Evolutionary conservation across 768 basidiomycete genomes (phyloP).

Genomic region (Boletus subcaerulescens): DNA sequence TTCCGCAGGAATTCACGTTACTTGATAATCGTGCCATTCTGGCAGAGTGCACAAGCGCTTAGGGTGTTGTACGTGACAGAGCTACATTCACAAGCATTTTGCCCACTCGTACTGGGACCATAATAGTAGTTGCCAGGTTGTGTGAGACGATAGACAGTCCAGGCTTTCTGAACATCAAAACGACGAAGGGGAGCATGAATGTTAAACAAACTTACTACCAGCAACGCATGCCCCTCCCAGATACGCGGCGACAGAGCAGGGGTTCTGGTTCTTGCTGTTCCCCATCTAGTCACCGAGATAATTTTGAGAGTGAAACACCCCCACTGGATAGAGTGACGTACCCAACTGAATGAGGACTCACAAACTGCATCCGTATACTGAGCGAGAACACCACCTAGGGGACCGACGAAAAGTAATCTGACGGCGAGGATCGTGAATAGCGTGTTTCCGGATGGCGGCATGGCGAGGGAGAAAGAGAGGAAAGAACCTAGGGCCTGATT

Average conservation of each 20-base stretch:
- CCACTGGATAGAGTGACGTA: conserved; percentile 5
- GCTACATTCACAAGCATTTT: conserved; percentile 48
- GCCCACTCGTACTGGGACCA: conserved; percentile 29
- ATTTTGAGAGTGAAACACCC: neutral
- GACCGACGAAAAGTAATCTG: conserved; percentile 16
- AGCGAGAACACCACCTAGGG: conserved; percentile 11
- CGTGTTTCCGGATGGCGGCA: conserved; percentile 2
- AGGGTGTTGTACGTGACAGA: conserved; percentile 53
- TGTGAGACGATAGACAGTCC: conserved; percentile 38
- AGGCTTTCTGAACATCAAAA: conserved; percentile 29
- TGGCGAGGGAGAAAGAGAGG: neutral
- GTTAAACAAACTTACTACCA: conserved; percentile 34
- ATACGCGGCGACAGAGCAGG: conserved; percentile 46
- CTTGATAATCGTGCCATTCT: conserved; percentile 40
- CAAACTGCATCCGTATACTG: conserved; percentile 26
- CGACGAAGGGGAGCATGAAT: conserved; percentile 1
- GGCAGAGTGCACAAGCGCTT: conserved; percentile 57
- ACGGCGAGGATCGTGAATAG: conserved; percentile 17
- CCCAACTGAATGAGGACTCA: conserved; percentile 25
- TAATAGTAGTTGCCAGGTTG: conserved; percentile 20
- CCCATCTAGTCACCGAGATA: conserved; percentile 20
- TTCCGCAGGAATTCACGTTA: conserved; percentile 14
- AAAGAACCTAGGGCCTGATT: neutral
- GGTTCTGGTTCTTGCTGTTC: conserved; percentile 46
- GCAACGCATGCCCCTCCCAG: conserved; percentile 41